Evolutionary conservation across 2,329 filamentous ascomycete genomes (phyloP).

Genomic region (Teratosphaeria viscida): DNA sequence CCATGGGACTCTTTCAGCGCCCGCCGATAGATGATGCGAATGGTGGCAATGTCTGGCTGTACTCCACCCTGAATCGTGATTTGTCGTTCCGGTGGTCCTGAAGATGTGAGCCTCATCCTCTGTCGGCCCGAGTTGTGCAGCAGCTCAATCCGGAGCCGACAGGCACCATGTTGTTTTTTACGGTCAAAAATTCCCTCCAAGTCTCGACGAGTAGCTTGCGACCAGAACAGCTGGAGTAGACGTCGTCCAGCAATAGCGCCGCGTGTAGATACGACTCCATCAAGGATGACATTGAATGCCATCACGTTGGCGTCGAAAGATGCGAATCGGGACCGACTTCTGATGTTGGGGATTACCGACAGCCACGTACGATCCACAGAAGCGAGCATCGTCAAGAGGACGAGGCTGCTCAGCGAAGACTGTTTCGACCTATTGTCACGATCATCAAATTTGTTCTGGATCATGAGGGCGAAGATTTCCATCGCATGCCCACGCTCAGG

Average conservation of each 20-base stretch:
- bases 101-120: constrained; percentile 1
- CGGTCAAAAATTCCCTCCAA: neutral
- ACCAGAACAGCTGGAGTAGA: constrained; percentile 41
- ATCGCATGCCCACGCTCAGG: neutral
- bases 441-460: neutral
- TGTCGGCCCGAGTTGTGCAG: neutral
- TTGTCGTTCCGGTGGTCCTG: neutral
- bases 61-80: constrained; percentile 15
- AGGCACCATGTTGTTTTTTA: neutral
- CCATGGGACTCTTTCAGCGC: constrained; percentile 11
- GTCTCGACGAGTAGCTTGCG: constrained; percentile 7
- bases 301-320: constrained; percentile 14
- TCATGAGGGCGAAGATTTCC: neutral
- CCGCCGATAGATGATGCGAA: constrained; percentile 14
- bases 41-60: constrained; percentile 12
- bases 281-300: constrained; percentile 44
- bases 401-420: neutral
- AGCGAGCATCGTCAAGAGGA: constrained; percentile 11
- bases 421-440: neutral
- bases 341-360: constrained; percentile 5
- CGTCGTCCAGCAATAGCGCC: constrained; percentile 38
- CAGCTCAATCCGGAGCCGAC: neutral
- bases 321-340: neutral
- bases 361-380: constrained; percentile 9
- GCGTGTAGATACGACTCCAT: constrained; percentile 42